Percentiles rank a stretch among this genome's conserved stretches.
phyloP scores from a whole-genome alignment of 1,139 yeast genomes.

The Yamadazyma dushanensis region DNA sequence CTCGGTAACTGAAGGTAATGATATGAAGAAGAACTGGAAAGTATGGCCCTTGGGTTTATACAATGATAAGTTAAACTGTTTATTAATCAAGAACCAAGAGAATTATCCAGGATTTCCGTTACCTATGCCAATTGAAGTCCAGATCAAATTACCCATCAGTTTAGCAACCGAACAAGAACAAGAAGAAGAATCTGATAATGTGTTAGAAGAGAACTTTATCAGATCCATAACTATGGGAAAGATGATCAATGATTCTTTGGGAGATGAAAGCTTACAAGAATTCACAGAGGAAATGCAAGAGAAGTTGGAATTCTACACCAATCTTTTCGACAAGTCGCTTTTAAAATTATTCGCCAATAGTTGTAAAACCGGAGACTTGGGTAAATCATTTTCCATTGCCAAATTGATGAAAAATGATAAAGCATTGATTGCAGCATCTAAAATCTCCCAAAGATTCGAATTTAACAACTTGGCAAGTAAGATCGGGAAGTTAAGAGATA shows the following conservation, averaged over 20 bases:
- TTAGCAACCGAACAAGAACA: constrained; percentile 20
- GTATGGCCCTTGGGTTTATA: constrained; percentile 90
- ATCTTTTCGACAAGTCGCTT: constrained; percentile 68
- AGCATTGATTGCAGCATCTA: constrained; percentile 80
- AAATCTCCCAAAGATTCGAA: constrained; percentile 80
- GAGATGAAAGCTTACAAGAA: constrained; percentile 40
- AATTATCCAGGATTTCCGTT: constrained; percentile 68
- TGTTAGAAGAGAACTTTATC: constrained; percentile 44
- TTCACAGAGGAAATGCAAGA: constrained; percentile 45
- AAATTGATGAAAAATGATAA: constrained; percentile 70
- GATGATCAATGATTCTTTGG: constrained; percentile 43
- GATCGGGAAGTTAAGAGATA: constrained; percentile 66
- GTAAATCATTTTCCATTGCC: constrained; percentile 71
- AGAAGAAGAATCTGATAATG: constrained; percentile 28
- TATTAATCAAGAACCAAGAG: constrained; percentile 65
- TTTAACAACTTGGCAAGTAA: constrained; percentile 62
- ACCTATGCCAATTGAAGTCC: constrained; percentile 79
- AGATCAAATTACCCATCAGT: constrained; percentile 61
- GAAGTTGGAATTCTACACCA: constrained; percentile 49
- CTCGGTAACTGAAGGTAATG: constrained; percentile 55
- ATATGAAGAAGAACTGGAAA: constrained; percentile 49
- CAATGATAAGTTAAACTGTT: constrained; percentile 67
- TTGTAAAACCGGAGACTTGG: constrained; percentile 64
- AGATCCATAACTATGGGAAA: constrained; percentile 52
- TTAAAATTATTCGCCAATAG: constrained; percentile 76